A percentile compares a stretch with the other conserved stretches of the same genome.
Conservation (phyloP, 2,329 filamentous ascomycete genomes). For the Trichoderma polysporum region DNA sequence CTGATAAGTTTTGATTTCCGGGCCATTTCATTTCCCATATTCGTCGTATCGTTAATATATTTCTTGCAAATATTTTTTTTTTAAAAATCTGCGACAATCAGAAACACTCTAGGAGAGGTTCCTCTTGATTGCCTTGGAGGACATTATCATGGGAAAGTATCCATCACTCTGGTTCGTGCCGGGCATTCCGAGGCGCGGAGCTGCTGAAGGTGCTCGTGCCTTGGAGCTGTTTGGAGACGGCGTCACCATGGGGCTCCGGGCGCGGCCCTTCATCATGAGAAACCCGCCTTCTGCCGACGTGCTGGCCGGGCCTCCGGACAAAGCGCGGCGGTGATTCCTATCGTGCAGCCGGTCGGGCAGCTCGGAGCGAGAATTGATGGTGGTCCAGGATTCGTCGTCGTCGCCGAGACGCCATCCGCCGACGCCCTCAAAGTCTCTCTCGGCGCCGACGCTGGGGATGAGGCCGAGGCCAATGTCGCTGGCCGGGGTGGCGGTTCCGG, state of each 20-base stretch:
- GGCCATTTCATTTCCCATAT: background rate
- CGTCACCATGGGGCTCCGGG: slow-evolving; percentile 34
- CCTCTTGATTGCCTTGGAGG: slow-evolving; percentile 36
- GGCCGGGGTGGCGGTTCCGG: slow-evolving; percentile 35
- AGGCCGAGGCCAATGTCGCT: slow-evolving; percentile 42
- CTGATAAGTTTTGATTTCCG: background rate
- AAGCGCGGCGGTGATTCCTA: slow-evolving; percentile 45
- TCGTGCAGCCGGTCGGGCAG: slow-evolving; percentile 44
- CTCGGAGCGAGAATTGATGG: slow-evolving; percentile 53
- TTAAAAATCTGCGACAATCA: background rate
- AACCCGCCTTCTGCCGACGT: slow-evolving; percentile 43
- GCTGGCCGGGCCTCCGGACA: slow-evolving; percentile 38
- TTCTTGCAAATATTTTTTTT: background rate
- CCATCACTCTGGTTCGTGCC: slow-evolving; percentile 36
- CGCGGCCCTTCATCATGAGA: slow-evolving; percentile 46
- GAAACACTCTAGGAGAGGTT: background rate
- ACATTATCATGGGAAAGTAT: slow-evolving; percentile 43
- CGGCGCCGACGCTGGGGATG: slow-evolving; percentile 49
- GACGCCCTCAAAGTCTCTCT: slow-evolving; percentile 59
- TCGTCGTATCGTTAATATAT: background rate
- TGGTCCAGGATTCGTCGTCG: slow-evolving; percentile 51
- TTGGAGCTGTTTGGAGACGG: slow-evolving; percentile 49
- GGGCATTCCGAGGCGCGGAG: slow-evolving; percentile 35
- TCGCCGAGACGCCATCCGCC: slow-evolving; percentile 55
- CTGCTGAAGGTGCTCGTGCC: slow-evolving; percentile 48